Base-by-base conservation (phyloP, 805 yeast genomes). In the Komagataella pseudopastoris region DNA sequence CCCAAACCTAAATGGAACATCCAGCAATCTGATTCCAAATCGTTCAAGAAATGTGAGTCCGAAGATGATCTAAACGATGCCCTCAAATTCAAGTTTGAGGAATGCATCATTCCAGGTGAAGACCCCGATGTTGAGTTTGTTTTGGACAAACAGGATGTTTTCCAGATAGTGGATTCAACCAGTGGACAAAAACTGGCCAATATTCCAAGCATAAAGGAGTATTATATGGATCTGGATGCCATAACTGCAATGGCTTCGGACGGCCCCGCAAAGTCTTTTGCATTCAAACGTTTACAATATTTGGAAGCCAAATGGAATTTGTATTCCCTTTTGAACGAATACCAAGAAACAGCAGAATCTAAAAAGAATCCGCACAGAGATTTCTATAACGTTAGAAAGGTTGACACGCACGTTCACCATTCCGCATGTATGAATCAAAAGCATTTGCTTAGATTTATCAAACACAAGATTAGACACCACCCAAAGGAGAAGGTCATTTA, bases 381-480 rank as follows among this genome's bases (percentile, higher is more conserved):
- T 67, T 93, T 91, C 63, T 91, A 91, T 70, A 91, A 91, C 61
- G 96, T 89, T 47, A 80, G 98, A 70, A 91, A 91, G 65, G 97
- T 93, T 44, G 99, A 91, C 63, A 93, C 98, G 17, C 99, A 93
- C 74, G 96, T 93, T 59, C 99, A 93, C 65, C 99, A 95, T 65
- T 87, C 96, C 7, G 99, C 99, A 8, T 90, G 97, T 67, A 95
- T 95, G 98, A 95, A 95, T 62, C 99, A 93, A 69, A 93, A 93
- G 68, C 99, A 93, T 70, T 71, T 93, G 60, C 72, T 93, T 57
- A 83, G 99, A 60, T 93, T 88, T 66, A 93, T 93, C 66, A 93
- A 93, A 68, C 88, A 89, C 64, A 93, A 93, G 70, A 81, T 93
- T 68, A 88, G 91, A 70, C 86, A 88, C 54, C 71, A 72, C 48